Evolutionary conservation across 306 rosid genomes (phyloP), one percentile per base, ranked within the genome.

Genomic region (Erythrophleum fordii): DNA sequence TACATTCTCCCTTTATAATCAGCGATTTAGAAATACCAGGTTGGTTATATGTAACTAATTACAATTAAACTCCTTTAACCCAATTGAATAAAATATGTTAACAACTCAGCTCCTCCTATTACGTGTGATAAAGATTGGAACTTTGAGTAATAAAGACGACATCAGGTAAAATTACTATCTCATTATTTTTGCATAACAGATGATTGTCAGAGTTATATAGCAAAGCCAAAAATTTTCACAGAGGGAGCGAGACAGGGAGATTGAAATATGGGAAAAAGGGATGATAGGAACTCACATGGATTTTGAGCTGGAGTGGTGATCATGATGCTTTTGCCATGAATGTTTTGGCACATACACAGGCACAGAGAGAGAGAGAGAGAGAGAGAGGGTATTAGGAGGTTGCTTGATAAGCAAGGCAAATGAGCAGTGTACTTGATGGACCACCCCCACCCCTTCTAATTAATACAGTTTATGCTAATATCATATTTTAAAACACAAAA

Each of bases 331-430:
- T 90, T 86, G 92, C 92, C 91, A 89, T 94, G 97, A 90, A 92
- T 92, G 91, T 86, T 87, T 85, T 69, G 65, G 67, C 49, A 6
- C 80, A 67, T 81, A 73, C 77, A 70, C 77, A 77, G 42, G 42
- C 42, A 39, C 42, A 39, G n/a, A 18, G 85, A 74, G 80, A 81
- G 75, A 53, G 22, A 76, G 66, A 82, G 80, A 69, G 83, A 74
- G 75, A 73, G 56, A 79, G 78, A 61, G 72, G 66, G 73, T 65
- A 81, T 80, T 81, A 82, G 85, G 20, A 81, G 86, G 80, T 94
- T 92, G 97, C 97, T 94, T 94, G 94, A 91, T 77, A 80, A 76
- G 88, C 91, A 94, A 94, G 98, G 94, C 89, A 91, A 88, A 69
- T 86, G 86, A 89, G 87, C 90, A 77, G 85, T 82, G 81, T 87